Conservation (phyloP, 192 early-diverging fungal genomes). For the Gamsiella multidivaricata region DNA sequence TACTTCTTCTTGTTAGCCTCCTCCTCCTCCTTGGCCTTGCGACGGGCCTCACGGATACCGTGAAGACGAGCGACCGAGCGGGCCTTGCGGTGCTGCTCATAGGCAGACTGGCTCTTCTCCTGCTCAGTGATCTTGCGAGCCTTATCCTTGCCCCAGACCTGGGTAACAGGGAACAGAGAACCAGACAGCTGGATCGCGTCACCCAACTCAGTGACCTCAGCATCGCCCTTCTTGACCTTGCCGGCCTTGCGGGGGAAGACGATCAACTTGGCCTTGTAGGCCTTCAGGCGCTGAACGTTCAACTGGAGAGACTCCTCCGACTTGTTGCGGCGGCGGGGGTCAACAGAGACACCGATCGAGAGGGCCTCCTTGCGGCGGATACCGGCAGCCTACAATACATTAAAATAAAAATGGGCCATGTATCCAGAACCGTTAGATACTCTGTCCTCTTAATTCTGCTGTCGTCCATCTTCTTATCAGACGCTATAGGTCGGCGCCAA, state of each 20-base stretch:
- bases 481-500: too few species aligned
- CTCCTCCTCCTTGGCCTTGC: constrained; percentile 84
- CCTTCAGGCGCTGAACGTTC: constrained; percentile 94
- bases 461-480: too few species aligned
- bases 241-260: constrained; percentile 95
- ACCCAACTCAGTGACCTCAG: constrained; percentile 65
- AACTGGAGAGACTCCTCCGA: constrained; percentile 92
- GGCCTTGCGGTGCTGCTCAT: constrained; percentile 81
- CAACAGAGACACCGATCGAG: constrained; percentile 95
- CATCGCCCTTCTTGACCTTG: constrained; percentile 87
- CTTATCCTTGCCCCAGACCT: constrained; percentile 59
- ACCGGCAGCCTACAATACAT: constrained; percentile 79
- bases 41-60: constrained; percentile 82
- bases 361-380: constrained; percentile 93
- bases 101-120: constrained; percentile 69
- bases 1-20: constrained; percentile 82
- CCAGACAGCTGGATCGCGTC: constrained; percentile 74
- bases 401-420: not conserved
- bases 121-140: constrained; percentile 64
- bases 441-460: not conserved
- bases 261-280: constrained; percentile 94
- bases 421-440: too few species aligned
- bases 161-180: constrained; percentile 75
- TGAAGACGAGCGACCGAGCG: constrained; percentile 78
- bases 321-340: constrained; percentile 96